Conservation (phyloP, 495 filamentous ascomycete species). For the Hapsidospora chrysogenum region DNA sequence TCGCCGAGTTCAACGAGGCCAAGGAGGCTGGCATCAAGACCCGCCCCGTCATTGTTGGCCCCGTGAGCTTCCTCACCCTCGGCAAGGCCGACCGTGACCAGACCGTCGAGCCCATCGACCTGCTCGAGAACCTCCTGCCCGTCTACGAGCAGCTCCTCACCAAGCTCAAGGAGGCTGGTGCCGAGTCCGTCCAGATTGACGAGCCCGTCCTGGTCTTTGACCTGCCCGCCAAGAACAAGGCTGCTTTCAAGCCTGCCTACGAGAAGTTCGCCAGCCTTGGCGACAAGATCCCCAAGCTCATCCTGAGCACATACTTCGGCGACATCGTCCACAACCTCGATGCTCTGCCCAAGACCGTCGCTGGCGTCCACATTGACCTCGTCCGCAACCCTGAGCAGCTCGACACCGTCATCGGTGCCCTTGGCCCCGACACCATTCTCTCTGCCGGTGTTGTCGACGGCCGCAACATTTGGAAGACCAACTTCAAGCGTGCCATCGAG, state of each 20-base stretch:
- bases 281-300: conserved; percentile 59
- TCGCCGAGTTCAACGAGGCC: conserved; percentile 86
- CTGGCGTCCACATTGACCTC: conserved; percentile 85
- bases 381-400: conserved; percentile 97
- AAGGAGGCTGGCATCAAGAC: conserved; percentile 89
- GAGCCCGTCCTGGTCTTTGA: conserved; percentile 94
- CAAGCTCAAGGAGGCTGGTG: conserved; percentile 89
- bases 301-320: conserved; percentile 94
- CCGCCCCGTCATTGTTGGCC: conserved; percentile 85
- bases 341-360: conserved; percentile 53
- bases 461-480: conserved; percentile 99
- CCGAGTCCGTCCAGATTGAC: conserved; percentile 90
- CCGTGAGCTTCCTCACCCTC: conserved; percentile 89
- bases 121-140: conserved; percentile 80
- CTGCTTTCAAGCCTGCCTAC: conserved; percentile 94
- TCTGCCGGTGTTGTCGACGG: conserved; percentile 94
- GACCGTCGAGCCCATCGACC: conserved; percentile 76
- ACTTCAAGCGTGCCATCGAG: conserved; percentile 82
- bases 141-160: conserved; percentile 80
- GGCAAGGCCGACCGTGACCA: conserved; percentile 94
- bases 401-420: conserved; percentile 52
- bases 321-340: conserved; percentile 98
- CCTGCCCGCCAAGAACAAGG: conserved; percentile 70
- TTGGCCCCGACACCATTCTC: conserved; percentile 74
- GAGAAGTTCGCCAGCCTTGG: conserved; percentile 67